Percentiles rank a stretch among this genome's conserved stretches.
phyloP scores from a whole-genome alignment of 495 filamentous ascomycete genomes.

The Penicillium subrubescens region DNA sequence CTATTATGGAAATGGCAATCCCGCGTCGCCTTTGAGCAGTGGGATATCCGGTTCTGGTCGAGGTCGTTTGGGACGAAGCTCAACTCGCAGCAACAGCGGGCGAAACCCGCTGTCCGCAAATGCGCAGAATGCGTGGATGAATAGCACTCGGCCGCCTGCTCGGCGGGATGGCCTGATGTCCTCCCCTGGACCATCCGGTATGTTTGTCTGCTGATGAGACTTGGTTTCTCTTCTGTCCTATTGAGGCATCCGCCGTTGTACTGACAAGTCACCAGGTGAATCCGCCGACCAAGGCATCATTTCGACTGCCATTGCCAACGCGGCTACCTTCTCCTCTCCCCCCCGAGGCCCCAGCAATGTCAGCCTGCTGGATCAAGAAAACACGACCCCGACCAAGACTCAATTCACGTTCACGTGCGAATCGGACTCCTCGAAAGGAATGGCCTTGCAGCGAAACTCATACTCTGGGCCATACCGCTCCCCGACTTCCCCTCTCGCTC shows the following conservation, averaged over 20 bases:
- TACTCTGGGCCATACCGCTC: constrained; percentile 37
- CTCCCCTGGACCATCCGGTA: constrained; percentile 44
- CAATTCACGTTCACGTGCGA: constrained; percentile 94
- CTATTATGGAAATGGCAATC: constrained; percentile 58
- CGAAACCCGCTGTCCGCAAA: constrained; percentile 64
- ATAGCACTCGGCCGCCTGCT: constrained; percentile 33
- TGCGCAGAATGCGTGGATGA: constrained; percentile 41
- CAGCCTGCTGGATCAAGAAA: constrained; percentile 73
- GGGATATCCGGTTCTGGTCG: constrained; percentile 77
- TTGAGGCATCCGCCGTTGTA: not conserved
- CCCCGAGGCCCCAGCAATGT: constrained; percentile 69
- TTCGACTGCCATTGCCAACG: constrained; percentile 84
- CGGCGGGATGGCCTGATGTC: constrained; percentile 45
- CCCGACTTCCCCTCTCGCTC: constrained; percentile 33
- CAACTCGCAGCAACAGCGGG: constrained; percentile 51
- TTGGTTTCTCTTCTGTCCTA: not conserved
- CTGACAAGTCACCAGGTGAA: constrained; percentile 35
- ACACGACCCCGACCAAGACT: constrained; percentile 64
- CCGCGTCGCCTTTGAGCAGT: constrained; percentile 53
- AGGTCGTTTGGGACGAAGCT: constrained; percentile 71
- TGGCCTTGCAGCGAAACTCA: constrained; percentile 53
- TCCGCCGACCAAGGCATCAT: constrained; percentile 74
- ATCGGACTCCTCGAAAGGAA: constrained; percentile 67
- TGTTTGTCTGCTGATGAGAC: constrained; percentile 2
- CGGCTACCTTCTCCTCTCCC: constrained; percentile 66